Conservation (phyloP, 2,329 filamentous ascomycete species). For the Leptoxyphium fumago region DNA sequence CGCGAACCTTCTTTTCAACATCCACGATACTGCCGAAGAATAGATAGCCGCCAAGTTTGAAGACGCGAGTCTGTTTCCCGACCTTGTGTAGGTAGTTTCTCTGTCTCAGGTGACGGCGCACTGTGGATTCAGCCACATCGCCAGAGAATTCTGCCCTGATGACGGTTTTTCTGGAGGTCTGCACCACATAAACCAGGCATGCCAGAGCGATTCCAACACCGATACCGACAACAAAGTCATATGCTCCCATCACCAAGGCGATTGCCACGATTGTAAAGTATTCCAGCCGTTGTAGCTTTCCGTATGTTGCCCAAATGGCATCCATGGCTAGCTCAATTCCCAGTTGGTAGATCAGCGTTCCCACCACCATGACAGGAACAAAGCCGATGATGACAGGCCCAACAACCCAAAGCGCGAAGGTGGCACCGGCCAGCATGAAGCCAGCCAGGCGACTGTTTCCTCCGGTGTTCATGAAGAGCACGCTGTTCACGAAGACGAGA, state of each 20-base stretch:
- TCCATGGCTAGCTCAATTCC: constrained; percentile 86
- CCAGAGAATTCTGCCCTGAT: constrained; percentile 85
- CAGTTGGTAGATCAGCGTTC: constrained; percentile 83
- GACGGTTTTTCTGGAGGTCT: constrained; percentile 78
- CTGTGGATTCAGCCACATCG: constrained; percentile 78
- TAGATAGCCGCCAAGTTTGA: constrained; percentile 87
- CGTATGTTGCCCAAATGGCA: constrained; percentile 75
- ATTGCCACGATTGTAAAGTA: constrained; percentile 82
- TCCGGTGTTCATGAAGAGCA: constrained; percentile 90
- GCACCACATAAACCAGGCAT: constrained; percentile 79
- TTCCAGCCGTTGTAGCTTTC: constrained; percentile 73
- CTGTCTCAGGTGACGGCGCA: constrained; percentile 79
- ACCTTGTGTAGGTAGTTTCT: constrained; percentile 74
- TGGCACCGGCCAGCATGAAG: constrained; percentile 66
- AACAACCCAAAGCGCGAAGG: constrained; percentile 66
- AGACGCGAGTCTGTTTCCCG: constrained; percentile 74
- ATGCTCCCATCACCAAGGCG: constrained; percentile 87
- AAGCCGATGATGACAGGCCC: constrained; percentile 82
- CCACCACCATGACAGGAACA: constrained; percentile 94
- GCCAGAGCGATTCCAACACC: constrained; percentile 82
- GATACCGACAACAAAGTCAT: constrained; percentile 93
- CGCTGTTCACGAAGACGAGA: constrained; percentile 89
- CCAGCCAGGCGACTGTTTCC: constrained; percentile 78
- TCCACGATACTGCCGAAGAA: constrained; percentile 97
- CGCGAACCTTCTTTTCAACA: constrained; percentile 77